Conservation (phyloP, 129 eudicot species). For the Arctium lappa region DNA sequence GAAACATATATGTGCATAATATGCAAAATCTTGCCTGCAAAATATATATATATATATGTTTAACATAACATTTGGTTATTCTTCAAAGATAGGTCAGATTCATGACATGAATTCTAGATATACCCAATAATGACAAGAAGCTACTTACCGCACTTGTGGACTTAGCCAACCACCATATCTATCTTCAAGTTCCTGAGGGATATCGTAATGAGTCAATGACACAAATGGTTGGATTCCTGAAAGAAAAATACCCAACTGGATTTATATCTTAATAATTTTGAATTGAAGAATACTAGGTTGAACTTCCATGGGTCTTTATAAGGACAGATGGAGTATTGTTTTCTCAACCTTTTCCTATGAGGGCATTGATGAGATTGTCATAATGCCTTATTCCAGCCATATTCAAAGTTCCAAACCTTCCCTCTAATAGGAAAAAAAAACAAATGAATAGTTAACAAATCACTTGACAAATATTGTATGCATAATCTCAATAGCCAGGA, state of each 20-base stretch:
- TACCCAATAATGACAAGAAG: neutral
- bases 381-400: slow-evolving; percentile 66
- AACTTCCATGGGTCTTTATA: neutral
- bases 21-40: slow-evolving; percentile 56
- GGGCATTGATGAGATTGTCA: slow-evolving; percentile 57
- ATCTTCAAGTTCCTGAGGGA: slow-evolving; percentile 82
- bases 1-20: slow-evolving; percentile 65
- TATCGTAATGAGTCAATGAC: slow-evolving; percentile 60
- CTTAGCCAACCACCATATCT: slow-evolving; percentile 85
- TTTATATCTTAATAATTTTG: neutral
- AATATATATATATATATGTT: neutral
- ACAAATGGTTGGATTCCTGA: slow-evolving; percentile 84
- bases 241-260: neutral
- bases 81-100: neutral
- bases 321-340: neutral
- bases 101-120: neutral
- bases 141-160: slow-evolving; percentile 44
- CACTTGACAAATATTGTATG: neutral
- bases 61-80: no score
- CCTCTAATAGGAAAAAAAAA: slow-evolving; percentile 42
- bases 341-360: slow-evolving; percentile 50
- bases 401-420: slow-evolving; percentile 60
- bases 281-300: neutral
- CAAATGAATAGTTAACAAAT: neutral
- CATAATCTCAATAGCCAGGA: neutral